Evolutionary conservation across 441 rosid species (phyloP), one percentile per base, ranked within the genome.

Genomic region (Cnidoscolus chayamansa): DNA sequence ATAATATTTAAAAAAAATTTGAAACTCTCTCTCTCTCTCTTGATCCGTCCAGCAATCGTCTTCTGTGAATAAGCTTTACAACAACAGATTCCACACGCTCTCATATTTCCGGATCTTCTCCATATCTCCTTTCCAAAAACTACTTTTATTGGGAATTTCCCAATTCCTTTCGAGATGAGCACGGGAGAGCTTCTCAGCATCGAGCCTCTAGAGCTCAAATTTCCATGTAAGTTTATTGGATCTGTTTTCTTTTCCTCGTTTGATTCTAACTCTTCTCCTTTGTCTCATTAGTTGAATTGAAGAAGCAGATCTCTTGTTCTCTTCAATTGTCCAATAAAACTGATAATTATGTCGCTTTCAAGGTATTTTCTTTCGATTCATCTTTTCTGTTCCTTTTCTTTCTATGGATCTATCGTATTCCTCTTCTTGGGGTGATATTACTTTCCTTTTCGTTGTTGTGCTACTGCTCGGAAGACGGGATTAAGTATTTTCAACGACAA

Each of bases 241-340:
- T 70, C 65, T 25, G 0, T 61, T 49, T 19, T 65, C 55, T 60
- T 73, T 45, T 68, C 43, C 6, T 40, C 6, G 63, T 58, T 30
- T 25, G 25, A 25, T 20, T 62, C 19, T 25, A 61, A 10, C n/a
- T 68, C 17, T 68, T 5, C 47, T 57, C 3, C 17, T 50, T 71
- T 65, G 25, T 40, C 45, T 40, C 7, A 65, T 80, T 71, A 88
- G 96, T 90, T 80, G 93, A 90, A 81, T 81, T 90, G 84, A 85
- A 81, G 93, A 90, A 88, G 86, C 95, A 88, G 95, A 90, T 90
- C 91, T 88, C 90, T 40, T 90, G 89, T 79, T 85, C 91, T 49
- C 91, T 90, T 71, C 90, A 83, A 71, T 71, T 90, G 77, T 85
- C 84, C 32, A 90, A 90, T 77, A 84, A 73, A 77, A 88, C 91